Conservation (phyloP, 305 asterid genomes). For the Fraxinus baroniana region DNA sequence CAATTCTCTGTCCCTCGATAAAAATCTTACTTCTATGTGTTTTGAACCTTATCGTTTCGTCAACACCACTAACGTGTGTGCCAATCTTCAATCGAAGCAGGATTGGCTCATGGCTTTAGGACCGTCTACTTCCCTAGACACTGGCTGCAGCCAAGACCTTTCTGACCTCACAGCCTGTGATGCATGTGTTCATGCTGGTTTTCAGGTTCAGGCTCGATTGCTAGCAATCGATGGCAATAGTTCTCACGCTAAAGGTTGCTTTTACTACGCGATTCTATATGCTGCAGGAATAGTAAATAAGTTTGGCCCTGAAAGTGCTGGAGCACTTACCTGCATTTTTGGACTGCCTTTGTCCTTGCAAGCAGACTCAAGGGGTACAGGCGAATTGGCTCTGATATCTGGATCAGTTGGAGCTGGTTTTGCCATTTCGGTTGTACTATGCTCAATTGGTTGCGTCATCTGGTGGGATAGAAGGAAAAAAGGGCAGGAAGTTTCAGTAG, state of each 20-base stretch:
- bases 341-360: slow-evolving; percentile 44
- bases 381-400: slow-evolving; percentile 24
- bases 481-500: slow-evolving; percentile 14
- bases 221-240: slow-evolving; percentile 37
- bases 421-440: slow-evolving; percentile 20
- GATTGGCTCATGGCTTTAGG: slow-evolving; percentile 48
- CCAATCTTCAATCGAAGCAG: slow-evolving; percentile 37
- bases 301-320: slow-evolving; percentile 48
- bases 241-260: slow-evolving; percentile 50
- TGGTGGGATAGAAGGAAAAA: slow-evolving; percentile 11
- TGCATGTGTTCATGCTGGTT: slow-evolving; percentile 53
- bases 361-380: neutral
- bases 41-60: slow-evolving; percentile 44
- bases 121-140: slow-evolving; percentile 31
- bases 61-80: slow-evolving; percentile 46
- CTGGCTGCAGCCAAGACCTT: slow-evolving; percentile 38
- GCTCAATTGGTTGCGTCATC: slow-evolving; percentile 29
- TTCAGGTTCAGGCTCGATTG: slow-evolving; percentile 44
- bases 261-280: slow-evolving; percentile 47
- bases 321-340: slow-evolving; percentile 55
- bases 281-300: slow-evolving; percentile 58
- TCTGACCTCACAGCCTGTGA: slow-evolving; percentile 45
- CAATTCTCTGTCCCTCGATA: slow-evolving; percentile 31
- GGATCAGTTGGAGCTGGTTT: slow-evolving; percentile 44
- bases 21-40: slow-evolving; percentile 40